phyloP scores from a whole-genome alignment of 1,284 basidiomycete genomes.

The Melampsora occidentalis region DNA sequence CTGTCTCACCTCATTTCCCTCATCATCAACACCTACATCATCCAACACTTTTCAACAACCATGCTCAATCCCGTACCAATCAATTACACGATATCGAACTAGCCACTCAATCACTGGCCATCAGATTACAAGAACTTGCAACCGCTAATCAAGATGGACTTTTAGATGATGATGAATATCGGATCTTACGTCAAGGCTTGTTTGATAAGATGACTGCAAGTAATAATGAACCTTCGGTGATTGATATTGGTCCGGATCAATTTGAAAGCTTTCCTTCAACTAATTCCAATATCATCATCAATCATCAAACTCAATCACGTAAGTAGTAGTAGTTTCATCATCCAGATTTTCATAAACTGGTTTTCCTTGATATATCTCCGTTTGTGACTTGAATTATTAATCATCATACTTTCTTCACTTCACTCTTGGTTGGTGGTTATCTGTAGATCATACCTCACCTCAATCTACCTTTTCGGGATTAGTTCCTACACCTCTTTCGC shows the following conservation, averaged over 20 bases:
- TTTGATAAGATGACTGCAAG: slow-evolving; percentile 45
- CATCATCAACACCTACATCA: too few species aligned
- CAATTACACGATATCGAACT: not conserved
- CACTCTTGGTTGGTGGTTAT: too few species aligned
- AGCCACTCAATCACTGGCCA: slow-evolving; percentile 44
- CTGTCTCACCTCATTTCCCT: too few species aligned
- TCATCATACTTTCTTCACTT: not conserved
- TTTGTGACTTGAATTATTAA: not conserved
- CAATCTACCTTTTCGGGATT: not conserved
- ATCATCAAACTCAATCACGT: not conserved
- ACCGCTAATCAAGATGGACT: slow-evolving; percentile 48
- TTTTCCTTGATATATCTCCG: not conserved
- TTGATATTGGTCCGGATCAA: not conserved
- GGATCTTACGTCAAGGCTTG: slow-evolving; percentile 45
- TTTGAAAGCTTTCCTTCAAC: not conserved
- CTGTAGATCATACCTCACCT: slow-evolving; percentile 4
- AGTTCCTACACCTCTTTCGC: slow-evolving; percentile 3
- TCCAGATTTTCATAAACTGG: too few species aligned
- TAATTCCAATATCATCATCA: not conserved
- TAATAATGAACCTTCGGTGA: not conserved
- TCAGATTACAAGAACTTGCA: slow-evolving; percentile 48
- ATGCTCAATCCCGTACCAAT: too few species aligned
- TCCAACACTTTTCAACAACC: too few species aligned
- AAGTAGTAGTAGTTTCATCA: too few species aligned
- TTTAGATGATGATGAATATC: slow-evolving; percentile 50